phyloP scores from a whole-genome alignment of 352 stramenopile genomes.

The Thraustochytrium sp. region DNA sequence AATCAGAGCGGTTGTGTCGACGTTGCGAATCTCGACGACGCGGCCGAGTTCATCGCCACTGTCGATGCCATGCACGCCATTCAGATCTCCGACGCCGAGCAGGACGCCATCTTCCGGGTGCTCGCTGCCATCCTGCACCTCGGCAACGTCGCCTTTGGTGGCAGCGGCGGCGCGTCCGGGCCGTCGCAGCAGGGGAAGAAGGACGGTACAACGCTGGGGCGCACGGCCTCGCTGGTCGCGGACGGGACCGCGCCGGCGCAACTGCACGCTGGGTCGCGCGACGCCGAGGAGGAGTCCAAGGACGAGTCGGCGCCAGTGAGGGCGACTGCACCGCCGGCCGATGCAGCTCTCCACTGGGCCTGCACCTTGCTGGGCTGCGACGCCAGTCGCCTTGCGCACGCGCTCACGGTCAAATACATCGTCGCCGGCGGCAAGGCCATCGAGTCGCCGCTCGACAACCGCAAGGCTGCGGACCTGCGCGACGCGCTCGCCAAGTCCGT shows the following conservation, averaged over 20 bases:
- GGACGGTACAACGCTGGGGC: background rate
- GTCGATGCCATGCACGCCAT: conserved; percentile 60
- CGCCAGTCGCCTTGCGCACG: background rate
- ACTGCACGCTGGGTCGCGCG: background rate
- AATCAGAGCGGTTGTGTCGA: conserved; percentile 66
- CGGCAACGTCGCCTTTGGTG: conserved; percentile 86
- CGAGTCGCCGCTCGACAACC: conserved; percentile 13
- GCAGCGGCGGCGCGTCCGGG: background rate
- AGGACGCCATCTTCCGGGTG: conserved; percentile 81
- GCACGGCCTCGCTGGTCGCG: background rate
- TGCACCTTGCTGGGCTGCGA: conserved; percentile 7
- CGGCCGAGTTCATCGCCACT: conserved; percentile 67
- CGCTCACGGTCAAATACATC: conserved; percentile 23
- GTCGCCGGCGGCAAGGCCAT: conserved; percentile 23
- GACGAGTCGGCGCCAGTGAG: background rate
- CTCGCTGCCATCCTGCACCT: conserved; percentile 82
- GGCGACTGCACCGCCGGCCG: background rate
- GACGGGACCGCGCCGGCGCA: background rate
- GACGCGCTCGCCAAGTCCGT: conserved; percentile 74
- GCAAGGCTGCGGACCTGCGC: conserved; percentile 42
- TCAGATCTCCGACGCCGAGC: conserved; percentile 73
- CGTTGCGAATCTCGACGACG: conserved; percentile 76
- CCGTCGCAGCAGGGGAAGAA: background rate
- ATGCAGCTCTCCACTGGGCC: background rate
- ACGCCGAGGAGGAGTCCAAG: background rate